Evolutionary conservation across 2,329 filamentous ascomycete species (phyloP).

Genomic region (Juglanconis juglandina): DNA sequence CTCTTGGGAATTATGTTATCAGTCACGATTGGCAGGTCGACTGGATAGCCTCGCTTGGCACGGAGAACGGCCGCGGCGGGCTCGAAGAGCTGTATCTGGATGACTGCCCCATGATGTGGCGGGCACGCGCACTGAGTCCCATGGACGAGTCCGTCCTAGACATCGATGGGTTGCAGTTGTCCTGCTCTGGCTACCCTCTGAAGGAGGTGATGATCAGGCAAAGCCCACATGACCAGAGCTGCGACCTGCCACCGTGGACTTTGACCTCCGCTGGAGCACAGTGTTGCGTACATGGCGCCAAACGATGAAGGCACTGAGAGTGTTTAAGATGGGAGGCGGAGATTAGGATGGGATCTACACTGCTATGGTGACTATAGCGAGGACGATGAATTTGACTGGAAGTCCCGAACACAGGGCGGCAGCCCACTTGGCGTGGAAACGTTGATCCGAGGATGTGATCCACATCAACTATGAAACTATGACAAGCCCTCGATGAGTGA

Average conservation of each 20-base stretch:
- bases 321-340: slow-evolving; percentile 10
- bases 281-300: background rate
- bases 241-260: background rate
- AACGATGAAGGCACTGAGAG: slow-evolving; percentile 1
- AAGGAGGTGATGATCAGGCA: background rate
- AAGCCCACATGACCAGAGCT: background rate
- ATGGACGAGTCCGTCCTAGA: background rate
- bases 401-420: background rate
- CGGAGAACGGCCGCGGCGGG: slow-evolving; percentile 25
- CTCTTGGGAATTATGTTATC: slow-evolving; percentile 40
- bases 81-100: slow-evolving; percentile 41
- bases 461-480: slow-evolving; percentile 11
- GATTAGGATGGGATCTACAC: background rate
- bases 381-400: background rate
- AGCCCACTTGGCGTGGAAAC: background rate
- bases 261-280: slow-evolving; percentile 3
- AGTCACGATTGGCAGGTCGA: slow-evolving; percentile 42
- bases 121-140: background rate
- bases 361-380: background rate
- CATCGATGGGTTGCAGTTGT: background rate
- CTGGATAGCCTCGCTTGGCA: slow-evolving; percentile 39
- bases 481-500: background rate
- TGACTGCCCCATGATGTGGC: slow-evolving; percentile 35
- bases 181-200: background rate
- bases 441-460: background rate